Base-by-base conservation (phyloP, 345 rosid species). In the Populus ilicifolia region DNA sequence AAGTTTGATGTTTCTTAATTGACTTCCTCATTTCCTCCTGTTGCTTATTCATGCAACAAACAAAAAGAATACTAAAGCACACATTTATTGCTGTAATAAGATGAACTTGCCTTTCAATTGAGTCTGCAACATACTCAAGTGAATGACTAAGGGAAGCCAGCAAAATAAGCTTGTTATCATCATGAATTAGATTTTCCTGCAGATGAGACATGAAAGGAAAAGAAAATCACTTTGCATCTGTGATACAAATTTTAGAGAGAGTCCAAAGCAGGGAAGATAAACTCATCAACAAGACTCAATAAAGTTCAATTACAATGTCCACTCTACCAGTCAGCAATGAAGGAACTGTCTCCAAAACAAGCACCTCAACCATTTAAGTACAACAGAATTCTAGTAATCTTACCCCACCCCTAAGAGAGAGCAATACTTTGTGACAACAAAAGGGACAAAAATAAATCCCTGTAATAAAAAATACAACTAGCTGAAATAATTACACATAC, bases 121-220 rank as follows among this genome's bases (percentile, higher is more conserved):
- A 96, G 74, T 91, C 97, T n/a, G 98, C 99, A 77, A 92, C 91
- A 80, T 89, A 96, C 83, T 96, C 98, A 82, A 92, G 89, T 21
- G 99, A 96, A 90, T 96, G 97, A 84, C 98, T 90, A 65, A 96
- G 91, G 63, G 98, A 96, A 72, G 99, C 98, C 72, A 96, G 83
- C 91, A 96, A 88, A 82, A 96, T 86, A 77, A 96, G 89, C 83
- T 93, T 96, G 89, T 88, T 90, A 81, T 92, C 97, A 84, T 96
- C 98, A 77, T 89, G 97, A 75, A 96, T 96, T 76, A 94, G 87
- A 89, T 91, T 91, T 69, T 96, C 99, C 99, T 94, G 97, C 78
- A 82, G 50, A 83, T 44, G 63, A 67, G 38, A 38, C 54, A 71
- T 17, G 13, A 69, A 43, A 0, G 39, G 64, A 30, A 54, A 30